Percentiles rank a stretch among this genome's conserved stretches.
These are phyloP conservation scores for Nicotiana attenuata DNA, from an alignment of 257 asterid genomes.

Conservation along the genomic window DNA sequence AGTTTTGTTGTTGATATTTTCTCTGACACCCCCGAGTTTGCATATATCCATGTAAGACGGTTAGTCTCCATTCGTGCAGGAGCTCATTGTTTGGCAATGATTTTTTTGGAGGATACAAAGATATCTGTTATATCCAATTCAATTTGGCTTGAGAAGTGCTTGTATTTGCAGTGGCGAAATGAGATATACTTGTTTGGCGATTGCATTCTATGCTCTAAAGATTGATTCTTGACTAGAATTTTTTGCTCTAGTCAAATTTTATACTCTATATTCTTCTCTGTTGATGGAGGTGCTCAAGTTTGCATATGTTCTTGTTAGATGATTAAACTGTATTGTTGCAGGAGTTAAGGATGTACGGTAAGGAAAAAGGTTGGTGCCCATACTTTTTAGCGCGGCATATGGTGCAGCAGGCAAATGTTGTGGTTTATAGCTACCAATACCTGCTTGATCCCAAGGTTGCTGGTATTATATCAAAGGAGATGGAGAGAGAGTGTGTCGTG, in stretches of 20 bases:
- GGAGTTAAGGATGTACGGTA: slow-evolving; percentile 85
- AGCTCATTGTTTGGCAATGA: not conserved
- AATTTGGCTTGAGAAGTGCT: not conserved
- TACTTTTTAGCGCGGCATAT: slow-evolving; percentile 85
- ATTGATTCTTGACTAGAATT: not conserved
- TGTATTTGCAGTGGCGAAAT: not conserved
- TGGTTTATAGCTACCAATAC: slow-evolving; percentile 95
- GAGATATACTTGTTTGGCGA: not conserved
- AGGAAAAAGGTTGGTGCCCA: slow-evolving; percentile 92
- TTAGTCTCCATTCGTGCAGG: not conserved
- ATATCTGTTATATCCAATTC: not conserved
- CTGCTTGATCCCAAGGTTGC: slow-evolving; percentile 99
- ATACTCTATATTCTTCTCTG: not conserved
- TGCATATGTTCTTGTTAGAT: not conserved
- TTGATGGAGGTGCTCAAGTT: not conserved
- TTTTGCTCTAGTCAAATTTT: not conserved
- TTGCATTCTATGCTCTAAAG: not conserved
- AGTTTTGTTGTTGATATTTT: not conserved
- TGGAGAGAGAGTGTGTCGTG: slow-evolving; percentile 94
- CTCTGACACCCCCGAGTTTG: not conserved
- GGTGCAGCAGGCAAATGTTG: slow-evolving; percentile 96
- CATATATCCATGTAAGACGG: not conserved
- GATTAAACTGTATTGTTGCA: slow-evolving; percentile 15
- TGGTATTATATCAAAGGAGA: slow-evolving; percentile 91
- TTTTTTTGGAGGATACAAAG: not conserved